phyloP scores from a whole-genome alignment of 1,284 basidiomycete genomes.

The Ustilago tritici region DNA sequence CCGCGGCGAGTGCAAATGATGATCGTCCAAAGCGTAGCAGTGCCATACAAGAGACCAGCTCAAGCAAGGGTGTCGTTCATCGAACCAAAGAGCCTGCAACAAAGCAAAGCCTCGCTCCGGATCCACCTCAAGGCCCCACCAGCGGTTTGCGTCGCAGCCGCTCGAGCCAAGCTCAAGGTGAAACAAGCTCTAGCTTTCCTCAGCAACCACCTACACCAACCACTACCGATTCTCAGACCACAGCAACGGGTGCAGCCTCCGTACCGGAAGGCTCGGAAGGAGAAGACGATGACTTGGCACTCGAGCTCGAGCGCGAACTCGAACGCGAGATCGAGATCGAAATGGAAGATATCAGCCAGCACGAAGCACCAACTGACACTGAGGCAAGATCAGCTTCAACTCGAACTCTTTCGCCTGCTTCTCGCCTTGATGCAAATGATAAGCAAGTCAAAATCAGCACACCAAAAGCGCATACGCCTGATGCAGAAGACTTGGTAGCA shows the following conservation, averaged over 20 bases:
- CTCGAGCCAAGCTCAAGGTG: slow-evolving; percentile 28
- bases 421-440: slow-evolving; percentile 26
- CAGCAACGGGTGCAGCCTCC: not conserved
- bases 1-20: not conserved
- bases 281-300: slow-evolving; percentile 42
- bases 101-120: not conserved
- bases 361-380: not conserved
- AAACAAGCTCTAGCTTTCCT: not conserved
- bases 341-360: slow-evolving; percentile 15
- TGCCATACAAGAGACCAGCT: not conserved
- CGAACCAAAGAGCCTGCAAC: slow-evolving; percentile 4
- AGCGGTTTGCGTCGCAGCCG: slow-evolving; percentile 29
- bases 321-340: slow-evolving; percentile 41
- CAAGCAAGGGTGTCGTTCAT: slow-evolving; percentile 2
- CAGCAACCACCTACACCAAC: not conserved
- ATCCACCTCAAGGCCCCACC: slow-evolving; percentile 7
- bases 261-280: slow-evolving; percentile 1
- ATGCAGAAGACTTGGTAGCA: slow-evolving; percentile 9
- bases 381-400: not conserved
- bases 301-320: slow-evolving; percentile 42
- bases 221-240: not conserved
- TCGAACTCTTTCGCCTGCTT: slow-evolving; percentile 28
- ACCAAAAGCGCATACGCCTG: slow-evolving; percentile 42
- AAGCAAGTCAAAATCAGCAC: slow-evolving; percentile 24
- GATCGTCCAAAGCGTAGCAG: not conserved